Percentiles rank a stretch among this genome's conserved stretches.
phyloP scores from a whole-genome alignment of 345 rosid species.

The Noccaea caerulescens region DNA sequence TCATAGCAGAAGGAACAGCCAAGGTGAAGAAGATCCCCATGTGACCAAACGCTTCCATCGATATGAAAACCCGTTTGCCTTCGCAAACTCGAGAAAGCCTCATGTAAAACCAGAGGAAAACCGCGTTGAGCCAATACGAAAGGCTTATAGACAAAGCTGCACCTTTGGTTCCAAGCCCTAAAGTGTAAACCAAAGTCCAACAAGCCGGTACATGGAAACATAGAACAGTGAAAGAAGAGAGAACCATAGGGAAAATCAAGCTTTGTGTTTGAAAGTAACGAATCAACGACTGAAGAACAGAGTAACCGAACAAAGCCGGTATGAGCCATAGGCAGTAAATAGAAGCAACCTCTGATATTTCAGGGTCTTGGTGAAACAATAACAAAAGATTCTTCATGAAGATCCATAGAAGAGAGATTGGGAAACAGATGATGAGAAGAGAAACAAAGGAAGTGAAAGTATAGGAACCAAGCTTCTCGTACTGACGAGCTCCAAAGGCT shows the following conservation, averaged over 20 bases:
- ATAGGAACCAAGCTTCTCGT: conserved; percentile 32
- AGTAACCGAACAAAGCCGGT: conserved; percentile 35
- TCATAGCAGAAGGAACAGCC: conserved; percentile 34
- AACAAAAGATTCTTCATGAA: conserved; percentile 27
- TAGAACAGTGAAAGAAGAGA: conserved; percentile 2
- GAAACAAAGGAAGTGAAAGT: conserved; percentile 29
- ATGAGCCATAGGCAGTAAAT: conserved; percentile 32
- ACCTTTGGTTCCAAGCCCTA: conserved; percentile 30
- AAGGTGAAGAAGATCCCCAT: conserved; percentile 22
- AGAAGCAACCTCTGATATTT: conserved; percentile 23
- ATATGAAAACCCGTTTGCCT: conserved; percentile 1
- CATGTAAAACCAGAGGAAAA: conserved; percentile 24
- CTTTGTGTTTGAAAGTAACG: conserved; percentile 36
- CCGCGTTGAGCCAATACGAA: conserved; percentile 30
- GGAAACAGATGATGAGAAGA: conserved; percentile 28
- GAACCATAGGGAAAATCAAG: conserved; percentile 30
- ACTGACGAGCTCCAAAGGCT: conserved; percentile 68
- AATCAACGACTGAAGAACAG: conserved; percentile 24
- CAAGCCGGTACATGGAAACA: conserved; percentile 28
- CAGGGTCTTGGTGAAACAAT: conserved; percentile 18
- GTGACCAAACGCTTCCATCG: conserved; percentile 19
- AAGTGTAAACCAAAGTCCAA: conserved; percentile 28
- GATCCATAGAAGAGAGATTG: conserved; percentile 30
- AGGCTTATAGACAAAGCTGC: conserved; percentile 30
- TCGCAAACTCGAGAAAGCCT: conserved; percentile 16